Evolutionary conservation across 2,329 filamentous ascomycete genomes (phyloP).

Genomic region (Aspergillus quadrilineatus): DNA sequence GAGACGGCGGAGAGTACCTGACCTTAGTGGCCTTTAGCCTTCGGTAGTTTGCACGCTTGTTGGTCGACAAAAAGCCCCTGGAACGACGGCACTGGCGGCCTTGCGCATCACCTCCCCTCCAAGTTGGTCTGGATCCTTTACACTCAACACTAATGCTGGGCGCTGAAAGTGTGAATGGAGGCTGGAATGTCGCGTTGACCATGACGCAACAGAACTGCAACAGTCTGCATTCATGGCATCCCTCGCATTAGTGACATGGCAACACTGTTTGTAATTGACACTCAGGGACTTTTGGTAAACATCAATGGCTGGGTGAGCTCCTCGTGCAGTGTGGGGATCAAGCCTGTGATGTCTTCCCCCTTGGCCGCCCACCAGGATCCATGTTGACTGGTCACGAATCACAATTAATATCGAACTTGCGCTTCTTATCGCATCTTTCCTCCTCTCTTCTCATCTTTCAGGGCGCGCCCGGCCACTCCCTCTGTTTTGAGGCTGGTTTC

Average conservation of each 20-base stretch:
- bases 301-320: neutral
- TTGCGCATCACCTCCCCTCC: neutral
- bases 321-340: conserved; percentile 10
- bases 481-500: neutral
- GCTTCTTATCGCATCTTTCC: conserved; percentile 8
- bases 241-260: conserved; percentile 1
- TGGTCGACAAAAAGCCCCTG: conserved; percentile 8
- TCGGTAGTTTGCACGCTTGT: conserved; percentile 3
- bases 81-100: neutral
- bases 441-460: conserved; percentile 20
- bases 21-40: conserved; percentile 7
- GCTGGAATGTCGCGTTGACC: neutral
- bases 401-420: conserved; percentile 15
- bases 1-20: conserved; percentile 9
- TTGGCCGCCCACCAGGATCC: conserved; percentile 16
- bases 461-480: neutral
- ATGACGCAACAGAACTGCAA: neutral
- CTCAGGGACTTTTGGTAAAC: neutral
- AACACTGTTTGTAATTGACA: neutral
- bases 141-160: neutral
- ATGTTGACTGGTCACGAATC: conserved; percentile 23
- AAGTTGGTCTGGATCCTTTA: conserved; percentile 10
- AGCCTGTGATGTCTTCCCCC: conserved; percentile 17
- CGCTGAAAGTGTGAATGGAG: neutral
- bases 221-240: neutral